Conservation (phyloP, 306 rosid species). For the Cicer chorassanicum region DNA sequence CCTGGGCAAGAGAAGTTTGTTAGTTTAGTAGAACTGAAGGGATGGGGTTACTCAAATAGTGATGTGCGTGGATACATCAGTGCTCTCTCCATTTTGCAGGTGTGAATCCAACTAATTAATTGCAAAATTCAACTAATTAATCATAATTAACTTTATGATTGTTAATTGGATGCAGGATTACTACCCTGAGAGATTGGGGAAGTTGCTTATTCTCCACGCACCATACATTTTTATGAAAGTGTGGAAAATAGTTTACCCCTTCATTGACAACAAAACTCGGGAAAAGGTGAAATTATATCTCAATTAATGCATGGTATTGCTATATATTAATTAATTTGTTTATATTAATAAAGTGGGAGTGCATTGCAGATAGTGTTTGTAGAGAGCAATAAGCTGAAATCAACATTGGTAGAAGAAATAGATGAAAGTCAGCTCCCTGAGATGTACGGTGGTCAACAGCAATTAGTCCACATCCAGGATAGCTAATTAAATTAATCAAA, state of each 20-base stretch:
- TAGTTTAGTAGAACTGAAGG: conserved; percentile 59
- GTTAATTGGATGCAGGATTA: conserved; percentile 66
- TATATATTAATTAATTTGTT: background rate
- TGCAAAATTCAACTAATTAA: conserved; percentile 10
- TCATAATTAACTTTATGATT: background rate
- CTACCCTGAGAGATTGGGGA: conserved; percentile 89
- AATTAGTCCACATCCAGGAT: conserved; percentile 66
- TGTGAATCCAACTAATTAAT: background rate
- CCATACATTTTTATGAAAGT: conserved; percentile 80
- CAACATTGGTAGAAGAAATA: conserved; percentile 67
- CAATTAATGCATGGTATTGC: background rate
- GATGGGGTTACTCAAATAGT: conserved; percentile 72
- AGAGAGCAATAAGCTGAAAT: conserved; percentile 57
- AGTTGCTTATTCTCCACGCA: conserved; percentile 66
- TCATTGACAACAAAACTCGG: conserved; percentile 81
- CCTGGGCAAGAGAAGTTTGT: conserved; percentile 63
- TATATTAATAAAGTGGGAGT: background rate
- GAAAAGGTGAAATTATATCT: conserved; percentile 62
- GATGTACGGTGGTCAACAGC: conserved; percentile 62
- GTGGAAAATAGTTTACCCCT: conserved; percentile 83
- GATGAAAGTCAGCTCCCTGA: conserved; percentile 78
- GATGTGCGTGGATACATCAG: conserved; percentile 59
- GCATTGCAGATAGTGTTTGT: conserved; percentile 69
- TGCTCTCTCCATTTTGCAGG: conserved; percentile 66
- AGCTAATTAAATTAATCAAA: conserved; percentile 43